Evolutionary conservation across 1,284 basidiomycete species (phyloP), one percentile per base, ranked within the genome.

Genomic region (Rhizoctonia solani): DNA sequence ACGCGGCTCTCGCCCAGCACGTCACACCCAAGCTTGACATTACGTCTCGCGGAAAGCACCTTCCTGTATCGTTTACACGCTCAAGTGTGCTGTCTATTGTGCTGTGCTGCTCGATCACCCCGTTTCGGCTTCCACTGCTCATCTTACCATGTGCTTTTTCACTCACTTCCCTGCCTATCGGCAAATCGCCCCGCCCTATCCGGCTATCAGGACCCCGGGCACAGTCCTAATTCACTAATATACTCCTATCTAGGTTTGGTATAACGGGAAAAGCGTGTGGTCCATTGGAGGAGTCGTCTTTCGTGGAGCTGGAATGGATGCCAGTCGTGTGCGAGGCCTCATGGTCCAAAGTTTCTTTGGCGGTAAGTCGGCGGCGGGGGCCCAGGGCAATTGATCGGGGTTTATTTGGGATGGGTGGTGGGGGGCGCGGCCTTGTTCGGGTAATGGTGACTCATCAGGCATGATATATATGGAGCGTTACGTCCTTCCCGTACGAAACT

Each of bases 341-440:
- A 61, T 61, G 56, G 19, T 61, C 4, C 56, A 61, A 34, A 47
- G 29, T 14, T 61, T 61, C 32, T 61, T 61, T 50, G 56, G 56
- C 8, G 56, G 56, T 61, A 19, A 61, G 56, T 61, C 8, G 14
- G n/a, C n/a, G n/a, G n/a, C n/a, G n/a, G n/a, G n/a, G n/a, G n/a
- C n/a, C n/a, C n/a, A n/a, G n/a, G n/a, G n/a, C n/a, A n/a, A n/a
- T n/a, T 23, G 54, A 21, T 41, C 54, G 54, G 39, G 39, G 6
- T 42, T 19, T 58, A 21, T 58, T 58, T 58, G 37, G 16, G 25
- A 19, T 23, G 19, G 54, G 23, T 42, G 30, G 52, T 16, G 54
- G 34, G 34, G 54, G 37, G 25, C 56, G 47, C 50, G 44, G 11
- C 42, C 56, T n/a, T 34, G 25, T 37, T 61, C 44, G 56, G 27